Evolutionary conservation across 2,329 filamentous ascomycete genomes (phyloP).

Genomic region (Exophiala bonariae): DNA sequence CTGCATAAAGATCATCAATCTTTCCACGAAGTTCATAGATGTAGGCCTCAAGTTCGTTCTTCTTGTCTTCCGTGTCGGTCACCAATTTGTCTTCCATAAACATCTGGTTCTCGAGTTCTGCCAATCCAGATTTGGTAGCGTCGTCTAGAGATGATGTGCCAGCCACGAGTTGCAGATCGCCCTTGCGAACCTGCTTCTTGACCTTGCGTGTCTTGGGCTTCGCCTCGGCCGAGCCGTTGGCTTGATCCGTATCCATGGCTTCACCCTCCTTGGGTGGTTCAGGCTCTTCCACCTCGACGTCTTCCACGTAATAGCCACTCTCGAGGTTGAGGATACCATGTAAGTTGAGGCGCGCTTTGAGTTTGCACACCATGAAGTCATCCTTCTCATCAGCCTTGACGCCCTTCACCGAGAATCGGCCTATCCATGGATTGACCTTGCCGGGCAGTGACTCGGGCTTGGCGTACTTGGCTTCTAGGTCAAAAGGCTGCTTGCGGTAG

Average conservation of each 20-base stretch:
- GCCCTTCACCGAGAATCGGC: conserved; percentile 95
- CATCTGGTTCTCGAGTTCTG: conserved; percentile 87
- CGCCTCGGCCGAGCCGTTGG: conserved; percentile 62
- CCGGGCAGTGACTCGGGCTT: conserved; percentile 84
- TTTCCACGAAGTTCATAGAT: conserved; percentile 97
- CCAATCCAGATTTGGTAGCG: conserved; percentile 62
- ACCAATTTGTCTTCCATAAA: conserved; percentile 98
- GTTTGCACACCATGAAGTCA: conserved; percentile 99
- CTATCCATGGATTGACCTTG: conserved; percentile 92
- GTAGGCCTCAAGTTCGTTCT: conserved; percentile 97
- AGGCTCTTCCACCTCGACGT: conserved; percentile 94
- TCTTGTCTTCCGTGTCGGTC: conserved; percentile 97
- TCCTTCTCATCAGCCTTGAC: conserved; percentile 87
- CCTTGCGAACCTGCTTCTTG: conserved; percentile 99
- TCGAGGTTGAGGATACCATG: conserved; percentile 96
- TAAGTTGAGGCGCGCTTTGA: conserved; percentile 94
- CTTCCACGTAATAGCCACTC: conserved; percentile 96
- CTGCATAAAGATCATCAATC: conserved; percentile 86
- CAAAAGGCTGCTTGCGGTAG: conserved; percentile 97
- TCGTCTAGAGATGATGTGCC: conserved; percentile 79
- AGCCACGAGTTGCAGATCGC: conserved; percentile 82
- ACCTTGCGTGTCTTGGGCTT: conserved; percentile 91
- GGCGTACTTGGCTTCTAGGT: conserved; percentile 91
- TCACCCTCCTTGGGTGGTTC: conserved; percentile 69
- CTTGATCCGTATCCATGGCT: conserved; percentile 79